Conservation (phyloP, 345 rosid species). For the Draba incana region DNA sequence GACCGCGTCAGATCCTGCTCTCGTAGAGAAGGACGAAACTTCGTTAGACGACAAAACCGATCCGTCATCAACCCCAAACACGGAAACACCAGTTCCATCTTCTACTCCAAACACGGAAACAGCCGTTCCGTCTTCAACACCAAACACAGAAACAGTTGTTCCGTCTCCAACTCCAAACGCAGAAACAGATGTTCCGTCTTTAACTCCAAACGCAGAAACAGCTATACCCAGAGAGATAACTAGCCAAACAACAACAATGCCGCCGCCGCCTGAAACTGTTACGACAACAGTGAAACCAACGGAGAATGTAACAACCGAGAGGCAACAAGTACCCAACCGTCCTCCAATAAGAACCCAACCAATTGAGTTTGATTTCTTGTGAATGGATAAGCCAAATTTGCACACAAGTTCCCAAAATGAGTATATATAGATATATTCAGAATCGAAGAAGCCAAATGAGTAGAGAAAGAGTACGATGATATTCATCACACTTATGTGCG, state of each 20-base stretch:
- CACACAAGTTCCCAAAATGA: constrained; percentile 26
- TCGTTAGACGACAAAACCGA: constrained; percentile 47
- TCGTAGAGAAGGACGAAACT: constrained; percentile 46
- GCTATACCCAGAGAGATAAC: constrained; percentile 16
- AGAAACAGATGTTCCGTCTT: constrained; percentile 12
- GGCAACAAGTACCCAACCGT: constrained; percentile 13
- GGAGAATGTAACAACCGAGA: constrained; percentile 34
- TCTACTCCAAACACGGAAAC: constrained; percentile 36
- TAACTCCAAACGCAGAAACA: constrained; percentile 43
- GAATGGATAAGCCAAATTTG: constrained; percentile 33
- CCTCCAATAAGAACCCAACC: constrained; percentile 42
- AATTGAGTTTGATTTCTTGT: constrained; percentile 40
- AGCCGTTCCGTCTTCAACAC: constrained; percentile 32
- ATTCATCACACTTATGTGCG: constrained; percentile 17
- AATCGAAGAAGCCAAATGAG: constrained; percentile 17
- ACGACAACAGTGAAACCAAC: constrained; percentile 32
- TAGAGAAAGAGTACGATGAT: constrained; percentile 19
- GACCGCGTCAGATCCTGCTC: constrained; percentile 40
- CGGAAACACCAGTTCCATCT: constrained; percentile 9
- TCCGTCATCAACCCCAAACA: constrained; percentile 40
- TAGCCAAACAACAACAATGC: constrained; percentile 7
- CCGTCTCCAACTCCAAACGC: constrained; percentile 39
- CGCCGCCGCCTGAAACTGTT: constrained; percentile 22
- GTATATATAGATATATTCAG: constrained; percentile 15
- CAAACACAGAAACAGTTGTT: constrained; percentile 26